Conservation (phyloP, 2,329 filamentous ascomycete genomes). For the Sporothrix curviconia region DNA sequence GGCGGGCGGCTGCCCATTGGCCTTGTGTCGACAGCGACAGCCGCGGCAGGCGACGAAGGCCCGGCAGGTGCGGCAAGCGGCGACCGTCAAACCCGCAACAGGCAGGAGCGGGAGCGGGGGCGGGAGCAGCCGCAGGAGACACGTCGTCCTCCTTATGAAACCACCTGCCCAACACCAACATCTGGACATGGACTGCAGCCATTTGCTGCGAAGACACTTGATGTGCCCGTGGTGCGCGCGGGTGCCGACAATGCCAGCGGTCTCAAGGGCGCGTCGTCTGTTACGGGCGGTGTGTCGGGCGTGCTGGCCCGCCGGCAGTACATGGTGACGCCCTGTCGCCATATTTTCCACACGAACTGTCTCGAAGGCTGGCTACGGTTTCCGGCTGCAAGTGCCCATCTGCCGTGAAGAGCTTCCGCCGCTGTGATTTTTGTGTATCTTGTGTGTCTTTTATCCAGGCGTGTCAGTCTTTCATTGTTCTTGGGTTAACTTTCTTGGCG, state of each 20-base stretch:
- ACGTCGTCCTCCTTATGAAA: no score
- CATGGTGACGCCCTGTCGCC: conserved; percentile 95
- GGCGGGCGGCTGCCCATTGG: conserved; percentile 77
- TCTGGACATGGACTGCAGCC: conserved; percentile 75
- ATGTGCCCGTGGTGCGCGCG: conserved; percentile 71
- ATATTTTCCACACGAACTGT: conserved; percentile 90
- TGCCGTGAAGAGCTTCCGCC: conserved; percentile 86
- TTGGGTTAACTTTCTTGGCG: background rate
- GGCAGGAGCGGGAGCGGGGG: no score
- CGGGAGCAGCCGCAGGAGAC: no score
- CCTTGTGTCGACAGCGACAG: conserved; percentile 33
- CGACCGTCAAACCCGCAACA: background rate
- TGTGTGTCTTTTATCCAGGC: background rate
- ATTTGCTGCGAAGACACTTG: conserved; percentile 89
- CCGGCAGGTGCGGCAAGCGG: background rate
- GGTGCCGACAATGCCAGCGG: conserved; percentile 43
- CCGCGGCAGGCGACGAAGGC: background rate
- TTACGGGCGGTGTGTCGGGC: conserved; percentile 49
- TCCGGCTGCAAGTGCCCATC: conserved; percentile 88
- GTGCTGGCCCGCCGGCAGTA: conserved; percentile 76
- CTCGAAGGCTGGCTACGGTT: conserved; percentile 95
- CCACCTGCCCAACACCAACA: conserved; percentile 25
- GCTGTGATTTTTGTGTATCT: conserved; percentile 45
- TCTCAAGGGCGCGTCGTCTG: background rate
- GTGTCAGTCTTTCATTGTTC: no score